Evolutionary conservation across 768 basidiomycete species (phyloP), one percentile per base, ranked within the genome.

Genomic region (Suillus americanus): DNA sequence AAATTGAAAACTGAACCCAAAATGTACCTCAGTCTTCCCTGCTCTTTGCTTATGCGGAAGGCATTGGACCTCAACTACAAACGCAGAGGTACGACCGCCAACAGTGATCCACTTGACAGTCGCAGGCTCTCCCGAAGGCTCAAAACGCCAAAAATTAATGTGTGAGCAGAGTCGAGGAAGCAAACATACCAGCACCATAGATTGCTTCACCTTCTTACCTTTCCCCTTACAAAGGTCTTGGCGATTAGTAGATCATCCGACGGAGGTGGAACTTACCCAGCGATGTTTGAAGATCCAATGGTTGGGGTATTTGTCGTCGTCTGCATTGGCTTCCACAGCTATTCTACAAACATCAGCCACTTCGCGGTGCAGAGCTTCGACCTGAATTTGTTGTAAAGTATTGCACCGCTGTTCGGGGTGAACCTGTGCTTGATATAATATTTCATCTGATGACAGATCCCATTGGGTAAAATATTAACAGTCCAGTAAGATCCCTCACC

Each of bases 71-170:
- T 92, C 85, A 14, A 72, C 71, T 9, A 92, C 86, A 68, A 82
- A 89, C 16, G 91, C 91, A 3, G 90, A 90, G 9, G 91, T 92
- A 18, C 91, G 81, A 3, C 91, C 90, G 20, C 89, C 90, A 9
- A 94, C 88, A 5, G 86, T 90, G 62, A 89, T 73, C 84, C 88
- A 93, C 69, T 84, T 85, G 63, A 93, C 85, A 9, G 88, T 90
- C 1, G 89, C 92, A n/a, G 81, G 82, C 63, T 81, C 77, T 6
- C 91, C 92, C 62, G 85, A 84, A 0, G 89, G 86, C 91, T 92
- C 62, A 20, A 60, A n/a, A 55, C 7, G 43, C 50, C 30, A 41
- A 53, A 53, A 30, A 66, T 69, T 45, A 64, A 63, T 18, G 41
- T 23, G 61, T 18, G 23, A 38, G 46, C 4, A 5, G 13, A 51